Conservation (phyloP, 1,284 basidiomycete species). For the Schizophyllum amplum region DNA sequence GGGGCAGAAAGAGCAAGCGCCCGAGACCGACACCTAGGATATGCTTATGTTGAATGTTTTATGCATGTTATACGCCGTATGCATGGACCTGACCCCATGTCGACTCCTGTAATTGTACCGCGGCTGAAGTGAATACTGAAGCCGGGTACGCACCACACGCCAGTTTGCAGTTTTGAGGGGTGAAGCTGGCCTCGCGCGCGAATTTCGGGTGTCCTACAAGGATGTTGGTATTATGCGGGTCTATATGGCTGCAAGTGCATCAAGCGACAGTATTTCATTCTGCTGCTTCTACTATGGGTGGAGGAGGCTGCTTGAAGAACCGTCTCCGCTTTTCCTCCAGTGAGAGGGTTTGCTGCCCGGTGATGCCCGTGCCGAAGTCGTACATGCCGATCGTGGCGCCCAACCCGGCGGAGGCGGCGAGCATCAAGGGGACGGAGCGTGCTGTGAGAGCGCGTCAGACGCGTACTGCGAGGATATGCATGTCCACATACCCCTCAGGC, state of each 20-base stretch:
- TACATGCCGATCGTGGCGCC: conserved; percentile 80
- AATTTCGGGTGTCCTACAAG: neutral
- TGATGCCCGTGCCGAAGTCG: conserved; percentile 70
- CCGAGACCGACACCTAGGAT: too few species aligned
- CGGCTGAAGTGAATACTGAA: too few species aligned
- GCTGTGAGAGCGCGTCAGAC: conserved; percentile 32
- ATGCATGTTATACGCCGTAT: too few species aligned
- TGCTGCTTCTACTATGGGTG: conserved; percentile 24
- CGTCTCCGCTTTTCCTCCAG: conserved; percentile 54
- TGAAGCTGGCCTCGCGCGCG: too few species aligned
- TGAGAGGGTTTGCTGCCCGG: conserved; percentile 32
- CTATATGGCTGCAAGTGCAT: conserved; percentile 5
- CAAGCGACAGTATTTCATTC: conserved; percentile 9
- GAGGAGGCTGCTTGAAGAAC: conserved; percentile 60
- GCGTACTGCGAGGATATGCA: conserved; percentile 7
- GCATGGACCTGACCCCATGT: too few species aligned
- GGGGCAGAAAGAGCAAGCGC: too few species aligned
- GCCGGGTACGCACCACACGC: too few species aligned
- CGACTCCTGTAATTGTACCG: too few species aligned
- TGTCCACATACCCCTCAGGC: conserved; percentile 60
- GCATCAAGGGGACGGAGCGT: conserved; percentile 78
- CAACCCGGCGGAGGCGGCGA: conserved; percentile 75
- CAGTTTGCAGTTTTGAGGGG: too few species aligned
- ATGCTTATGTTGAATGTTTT: too few species aligned
- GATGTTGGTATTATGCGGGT: neutral